Percentiles rank a stretch among this genome's conserved stretches.
Evolutionary conservation across 208 protist genomes (phyloP).

Genomic region (Leishmania martiniquensis): DNA sequence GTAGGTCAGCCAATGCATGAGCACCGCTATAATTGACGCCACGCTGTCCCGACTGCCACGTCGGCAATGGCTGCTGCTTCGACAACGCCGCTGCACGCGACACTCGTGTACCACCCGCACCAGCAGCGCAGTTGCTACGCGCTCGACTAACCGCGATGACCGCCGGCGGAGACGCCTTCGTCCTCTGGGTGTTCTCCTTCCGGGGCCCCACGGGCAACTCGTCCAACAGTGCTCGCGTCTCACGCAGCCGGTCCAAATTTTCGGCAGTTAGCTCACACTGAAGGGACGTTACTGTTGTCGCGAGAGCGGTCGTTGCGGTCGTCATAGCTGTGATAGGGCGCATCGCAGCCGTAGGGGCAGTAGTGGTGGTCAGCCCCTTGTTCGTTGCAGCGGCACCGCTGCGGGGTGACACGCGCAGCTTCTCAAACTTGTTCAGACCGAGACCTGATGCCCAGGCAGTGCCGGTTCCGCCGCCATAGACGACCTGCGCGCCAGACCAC

Average conservation of each 20-base stretch:
- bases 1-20: background rate
- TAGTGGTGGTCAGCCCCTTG: background rate
- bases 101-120: background rate
- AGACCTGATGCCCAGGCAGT: background rate
- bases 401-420: background rate
- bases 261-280: conserved; percentile 1
- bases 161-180: background rate
- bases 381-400: background rate
- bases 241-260: conserved; percentile 8
- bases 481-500: conserved; percentile 25
- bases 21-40: background rate
- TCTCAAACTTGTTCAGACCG: conserved; percentile 1
- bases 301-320: background rate
- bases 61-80: conserved; percentile 1
- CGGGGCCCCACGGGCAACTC: background rate
- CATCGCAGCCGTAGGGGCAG: background rate
- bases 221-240: background rate
- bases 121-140: background rate
- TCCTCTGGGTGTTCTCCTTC: background rate
- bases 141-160: background rate
- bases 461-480: background rate
- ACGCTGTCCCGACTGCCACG: background rate
- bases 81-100: background rate
- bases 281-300: background rate
- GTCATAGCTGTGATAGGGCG: background rate